Base-by-base conservation (phyloP, 2,329 filamentous ascomycete species). In the Colletotrichum nymphaeae region DNA sequence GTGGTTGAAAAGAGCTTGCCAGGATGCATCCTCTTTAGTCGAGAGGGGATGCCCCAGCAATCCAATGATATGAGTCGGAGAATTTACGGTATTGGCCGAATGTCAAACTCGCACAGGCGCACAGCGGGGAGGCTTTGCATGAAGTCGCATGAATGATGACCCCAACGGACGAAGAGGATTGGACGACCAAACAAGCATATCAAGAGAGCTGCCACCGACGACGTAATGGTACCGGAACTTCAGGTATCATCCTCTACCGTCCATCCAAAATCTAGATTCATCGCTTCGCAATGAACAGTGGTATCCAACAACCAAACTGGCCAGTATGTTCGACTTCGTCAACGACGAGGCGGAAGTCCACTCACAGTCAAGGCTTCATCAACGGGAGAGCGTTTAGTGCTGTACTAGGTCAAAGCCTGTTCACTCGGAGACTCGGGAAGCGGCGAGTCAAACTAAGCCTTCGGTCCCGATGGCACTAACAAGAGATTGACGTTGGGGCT, bases 381-480 rank as follows among this genome's bases (percentile, higher is more conserved):
- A 11, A 24, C 67, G 59, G 66, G 66, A 64, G 53, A 60, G 66
- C 59, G 42, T 59, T 37, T 30, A 46, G 28, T 37, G 55, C 49
- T 65, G 30, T 9, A 32, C 70, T 69, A 64, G 35, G 42, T n/a
- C 22, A 28, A 65, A 52, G 46, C 60, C 59, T 63, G 53, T 59
- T 63, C 42, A 24, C 55, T 69, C 69, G 66, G 53, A 42, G 58
- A 26, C 46, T 57, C 60, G 56, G 49, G 60, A 67, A 59, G 56
- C 22, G 26, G 59, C 32, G 46, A 62, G 55, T 55, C 56, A 63
- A 63, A 55, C 56, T 57, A 56, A 28, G 60, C 22, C 32, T 58
- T 70, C 60, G 60, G 70, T 70, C 67, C 70, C 70, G 66, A 65
- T 64, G 42, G 9, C 70, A 70, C 60, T 60, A 65, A 28, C n/a